phyloP scores from a whole-genome alignment of 2,329 filamentous ascomycete genomes.

The Xylariaceae sp. region DNA sequence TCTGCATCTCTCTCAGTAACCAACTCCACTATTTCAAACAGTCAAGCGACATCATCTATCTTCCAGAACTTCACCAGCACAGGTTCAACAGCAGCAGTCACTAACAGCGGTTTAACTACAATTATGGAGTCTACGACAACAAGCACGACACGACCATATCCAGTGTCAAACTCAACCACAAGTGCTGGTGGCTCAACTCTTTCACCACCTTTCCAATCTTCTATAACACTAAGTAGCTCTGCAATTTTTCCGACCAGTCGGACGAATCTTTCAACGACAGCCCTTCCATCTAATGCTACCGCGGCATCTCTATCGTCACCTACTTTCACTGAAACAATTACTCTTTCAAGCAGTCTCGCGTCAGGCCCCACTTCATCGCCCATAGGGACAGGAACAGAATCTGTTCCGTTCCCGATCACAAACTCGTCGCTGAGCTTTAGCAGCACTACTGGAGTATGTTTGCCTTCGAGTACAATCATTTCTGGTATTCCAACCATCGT shows the following conservation, averaged over 20 bases:
- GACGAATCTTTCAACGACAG: too few species aligned
- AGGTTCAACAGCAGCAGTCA: constrained; percentile 1
- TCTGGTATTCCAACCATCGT: neutral
- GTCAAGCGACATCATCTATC: constrained; percentile 2
- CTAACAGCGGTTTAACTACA: neutral
- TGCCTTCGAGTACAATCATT: neutral
- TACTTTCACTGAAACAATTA: neutral
- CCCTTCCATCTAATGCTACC: too few species aligned
- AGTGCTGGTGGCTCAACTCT: neutral
- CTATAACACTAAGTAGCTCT: neutral
- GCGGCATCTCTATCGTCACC: too few species aligned
- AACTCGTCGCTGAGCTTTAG: neutral
- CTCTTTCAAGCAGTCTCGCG: neutral
- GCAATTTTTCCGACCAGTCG: too few species aligned
- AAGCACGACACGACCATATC: constrained; percentile 3
- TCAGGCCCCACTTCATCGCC: neutral
- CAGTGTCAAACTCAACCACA: constrained; percentile 5
- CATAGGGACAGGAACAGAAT: neutral
- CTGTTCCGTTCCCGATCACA: neutral
- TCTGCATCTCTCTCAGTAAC: neutral
- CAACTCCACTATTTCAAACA: constrained; percentile 4
- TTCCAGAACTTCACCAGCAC: neutral
- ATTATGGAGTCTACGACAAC: neutral
- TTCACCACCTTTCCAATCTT: neutral
- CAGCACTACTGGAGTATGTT: neutral